A percentile compares a stretch with the other conserved stretches of the same genome.
These are phyloP conservation scores for Aspergillaceae sp. DNA, from an alignment of 2,329 filamentous ascomycete species.

Conservation along the genomic window DNA sequence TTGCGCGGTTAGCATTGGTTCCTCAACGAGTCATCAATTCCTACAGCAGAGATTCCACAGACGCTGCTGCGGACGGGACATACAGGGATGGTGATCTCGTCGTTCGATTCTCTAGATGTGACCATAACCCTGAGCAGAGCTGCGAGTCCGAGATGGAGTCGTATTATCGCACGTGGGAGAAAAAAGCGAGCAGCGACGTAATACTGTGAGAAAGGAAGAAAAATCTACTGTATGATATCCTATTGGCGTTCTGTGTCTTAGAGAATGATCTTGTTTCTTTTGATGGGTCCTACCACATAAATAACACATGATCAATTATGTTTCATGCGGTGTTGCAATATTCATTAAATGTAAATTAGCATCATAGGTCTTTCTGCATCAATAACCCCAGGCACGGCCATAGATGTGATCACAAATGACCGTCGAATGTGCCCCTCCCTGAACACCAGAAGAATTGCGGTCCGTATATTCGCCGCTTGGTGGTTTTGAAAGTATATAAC, in stretches of 20 bases:
- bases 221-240: no score
- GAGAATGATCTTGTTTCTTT: not conserved
- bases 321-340: no score
- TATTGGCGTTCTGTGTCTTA: no score
- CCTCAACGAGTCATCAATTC: constrained; percentile 77
- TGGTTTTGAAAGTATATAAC: no score
- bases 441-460: no score
- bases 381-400: not conserved
- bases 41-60: constrained; percentile 50
- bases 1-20: constrained; percentile 82
- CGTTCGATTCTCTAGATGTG: constrained; percentile 68
- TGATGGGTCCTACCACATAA: not conserved
- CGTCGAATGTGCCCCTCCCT: no score
- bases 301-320: no score
- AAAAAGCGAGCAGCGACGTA: constrained; percentile 18
- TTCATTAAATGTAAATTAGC: not conserved
- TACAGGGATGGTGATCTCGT: constrained; percentile 82
- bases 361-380: not conserved
- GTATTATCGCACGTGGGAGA: constrained; percentile 40
- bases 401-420: no score
- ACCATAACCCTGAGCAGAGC: constrained; percentile 44
- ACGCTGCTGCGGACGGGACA: constrained; percentile 43
- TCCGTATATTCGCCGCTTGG: no score
- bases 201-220: not conserved
- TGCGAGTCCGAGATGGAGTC: constrained; percentile 64